These are phyloP conservation scores for Kluyveromyces lactis DNA, from an alignment of 805 yeast species.

Conservation along the genomic window DNA sequence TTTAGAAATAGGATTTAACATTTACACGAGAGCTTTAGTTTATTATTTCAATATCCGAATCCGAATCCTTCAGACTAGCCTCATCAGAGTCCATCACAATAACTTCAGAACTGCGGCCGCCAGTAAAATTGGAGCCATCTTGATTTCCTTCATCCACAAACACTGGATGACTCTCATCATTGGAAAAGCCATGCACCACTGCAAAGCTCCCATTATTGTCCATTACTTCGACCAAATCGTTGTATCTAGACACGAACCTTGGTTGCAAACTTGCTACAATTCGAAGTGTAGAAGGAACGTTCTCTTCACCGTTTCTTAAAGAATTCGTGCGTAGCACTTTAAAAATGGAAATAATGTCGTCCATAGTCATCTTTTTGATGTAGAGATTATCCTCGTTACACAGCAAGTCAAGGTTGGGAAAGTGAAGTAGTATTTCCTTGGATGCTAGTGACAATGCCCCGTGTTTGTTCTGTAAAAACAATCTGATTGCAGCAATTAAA, in stretches of 20 bases:
- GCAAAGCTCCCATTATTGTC: constrained; percentile 25
- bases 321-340: constrained; percentile 24
- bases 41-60: constrained; percentile 4
- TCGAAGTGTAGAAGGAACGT: constrained; percentile 16
- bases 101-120: constrained; percentile 9
- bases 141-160: constrained; percentile 22
- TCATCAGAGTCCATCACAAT: constrained; percentile 21
- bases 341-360: constrained; percentile 26
- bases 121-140: not conserved
- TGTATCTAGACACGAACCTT: constrained; percentile 29
- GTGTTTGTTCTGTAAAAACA: constrained; percentile 17
- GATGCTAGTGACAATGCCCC: constrained; percentile 18
- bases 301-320: constrained; percentile 11
- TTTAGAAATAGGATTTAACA: not conserved
- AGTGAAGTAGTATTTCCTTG: constrained; percentile 21
- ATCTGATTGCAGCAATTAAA: constrained; percentile 12
- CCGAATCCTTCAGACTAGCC: constrained; percentile 6
- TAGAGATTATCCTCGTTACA: constrained; percentile 28
- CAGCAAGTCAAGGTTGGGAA: constrained; percentile 24
- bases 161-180: constrained; percentile 26
- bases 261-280: constrained; percentile 16
- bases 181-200: constrained; percentile 25
- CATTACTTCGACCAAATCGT: constrained; percentile 27
- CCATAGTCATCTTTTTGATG: constrained; percentile 24
- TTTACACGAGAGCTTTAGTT: not conserved